A percentile compares a stretch with the other conserved stretches of the same genome.
Conservation (phyloP, 192 early-diverging fungal genomes). For the Allomyces macrogynus region DNA sequence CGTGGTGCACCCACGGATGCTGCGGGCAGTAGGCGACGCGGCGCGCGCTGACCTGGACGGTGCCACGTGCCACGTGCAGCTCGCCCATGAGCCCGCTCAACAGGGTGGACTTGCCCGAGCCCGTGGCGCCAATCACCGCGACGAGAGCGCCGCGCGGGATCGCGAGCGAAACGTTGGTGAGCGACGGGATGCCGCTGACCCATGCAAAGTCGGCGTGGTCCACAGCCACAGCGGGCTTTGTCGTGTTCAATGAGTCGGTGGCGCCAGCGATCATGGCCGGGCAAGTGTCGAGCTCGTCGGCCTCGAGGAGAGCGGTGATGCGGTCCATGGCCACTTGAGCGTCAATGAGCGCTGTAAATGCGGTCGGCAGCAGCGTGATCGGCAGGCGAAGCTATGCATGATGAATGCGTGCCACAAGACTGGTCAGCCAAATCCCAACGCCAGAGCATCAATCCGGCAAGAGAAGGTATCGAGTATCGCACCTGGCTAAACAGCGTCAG, state of each 20-base stretch:
- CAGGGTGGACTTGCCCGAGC: constrained; percentile 6
- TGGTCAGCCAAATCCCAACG: too few relatives aligned
- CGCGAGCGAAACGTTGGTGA: not conserved
- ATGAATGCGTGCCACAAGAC: too few relatives aligned
- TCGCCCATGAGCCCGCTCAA: constrained; percentile 17
- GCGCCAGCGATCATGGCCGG: constrained; percentile 1
- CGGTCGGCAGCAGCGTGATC: constrained; percentile 13
- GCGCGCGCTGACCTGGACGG: constrained; percentile 3
- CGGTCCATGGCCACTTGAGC: constrained; percentile 15
- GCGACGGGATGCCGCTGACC: not conserved
- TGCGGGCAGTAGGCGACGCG: constrained; percentile 35
- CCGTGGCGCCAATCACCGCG: not conserved
- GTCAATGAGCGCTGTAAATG: constrained; percentile 17
- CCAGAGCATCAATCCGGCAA: too few relatives aligned
- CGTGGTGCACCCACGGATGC: constrained; percentile 48
- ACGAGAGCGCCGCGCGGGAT: not conserved
- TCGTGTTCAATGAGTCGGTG: not conserved
- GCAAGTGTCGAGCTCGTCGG: constrained; percentile 17
- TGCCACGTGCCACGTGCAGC: constrained; percentile 5
- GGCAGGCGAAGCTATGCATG: constrained; percentile 11
- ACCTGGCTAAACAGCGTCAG: constrained; percentile 22
- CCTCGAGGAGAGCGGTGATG: constrained; percentile 13
- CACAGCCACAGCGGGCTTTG: not conserved
- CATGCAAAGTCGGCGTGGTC: not conserved
- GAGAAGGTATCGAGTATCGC: too few relatives aligned